Percentiles rank a stretch among this genome's conserved stretches.
Conservation (phyloP, 202 grass and related monocot species). For the Panicum virgatum region DNA sequence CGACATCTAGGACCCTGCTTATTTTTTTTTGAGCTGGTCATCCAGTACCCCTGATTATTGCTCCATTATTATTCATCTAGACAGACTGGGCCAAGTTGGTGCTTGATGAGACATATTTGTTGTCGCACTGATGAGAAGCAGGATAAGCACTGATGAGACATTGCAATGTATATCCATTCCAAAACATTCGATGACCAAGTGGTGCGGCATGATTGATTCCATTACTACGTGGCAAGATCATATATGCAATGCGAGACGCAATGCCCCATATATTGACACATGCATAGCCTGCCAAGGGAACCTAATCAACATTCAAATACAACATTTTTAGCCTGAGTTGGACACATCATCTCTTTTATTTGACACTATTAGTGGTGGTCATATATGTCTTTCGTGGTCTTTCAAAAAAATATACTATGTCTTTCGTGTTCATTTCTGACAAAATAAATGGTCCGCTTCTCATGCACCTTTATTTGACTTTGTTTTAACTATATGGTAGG, state of each 20-base stretch:
- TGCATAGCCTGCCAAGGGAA: neutral
- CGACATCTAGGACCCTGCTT: neutral
- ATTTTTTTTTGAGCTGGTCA: neutral
- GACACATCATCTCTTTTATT: too few species aligned
- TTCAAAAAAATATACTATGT: too few species aligned
- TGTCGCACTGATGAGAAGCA: too few species aligned
- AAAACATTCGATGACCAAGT: neutral
- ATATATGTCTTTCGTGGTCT: too few species aligned
- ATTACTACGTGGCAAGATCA: neutral
- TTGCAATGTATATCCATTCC: too few species aligned
- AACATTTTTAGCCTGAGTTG: too few species aligned
- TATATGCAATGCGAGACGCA: neutral
- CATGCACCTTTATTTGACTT: too few species aligned
- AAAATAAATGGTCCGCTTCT: too few species aligned
- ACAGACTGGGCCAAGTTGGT: slow-evolving; percentile 1
- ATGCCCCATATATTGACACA: neutral
- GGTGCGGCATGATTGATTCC: neutral
- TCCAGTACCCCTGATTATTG: neutral
- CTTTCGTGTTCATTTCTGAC: too few species aligned
- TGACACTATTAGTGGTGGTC: too few species aligned
- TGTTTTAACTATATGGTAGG: too few species aligned
- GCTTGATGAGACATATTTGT: slow-evolving; percentile 5
- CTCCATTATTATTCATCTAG: slow-evolving; percentile 8
- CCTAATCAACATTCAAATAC: neutral
- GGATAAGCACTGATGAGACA: too few species aligned